Percentiles rank a stretch among this genome's conserved stretches.
phyloP scores from a whole-genome alignment of 148 eudicot genomes.

The Silene conica region DNA sequence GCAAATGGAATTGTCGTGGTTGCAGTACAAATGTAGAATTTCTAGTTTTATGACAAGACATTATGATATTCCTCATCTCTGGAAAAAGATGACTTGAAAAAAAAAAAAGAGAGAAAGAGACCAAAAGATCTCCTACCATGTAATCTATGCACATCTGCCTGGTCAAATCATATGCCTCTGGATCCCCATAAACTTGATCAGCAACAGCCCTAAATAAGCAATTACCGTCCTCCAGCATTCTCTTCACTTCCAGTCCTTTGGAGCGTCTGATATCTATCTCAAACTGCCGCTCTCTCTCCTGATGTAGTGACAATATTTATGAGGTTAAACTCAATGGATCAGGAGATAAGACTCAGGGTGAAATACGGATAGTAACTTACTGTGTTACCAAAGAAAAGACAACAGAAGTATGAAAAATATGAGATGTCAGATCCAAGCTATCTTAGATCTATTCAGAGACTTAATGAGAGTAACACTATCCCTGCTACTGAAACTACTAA shows the following conservation, averaged over 20 bases:
- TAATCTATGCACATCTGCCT: slow-evolving; percentile 99
- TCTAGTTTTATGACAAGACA: background rate
- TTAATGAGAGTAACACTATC: background rate
- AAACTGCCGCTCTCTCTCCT: slow-evolving; percentile 94
- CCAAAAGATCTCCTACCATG: slow-evolving; percentile 49
- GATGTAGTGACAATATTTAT: slow-evolving; percentile 20
- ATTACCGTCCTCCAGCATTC: slow-evolving; percentile 94
- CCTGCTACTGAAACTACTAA: background rate
- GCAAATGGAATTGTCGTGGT: background rate
- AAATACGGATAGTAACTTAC: background rate
- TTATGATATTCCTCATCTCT: background rate
- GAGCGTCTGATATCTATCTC: slow-evolving; percentile 81
- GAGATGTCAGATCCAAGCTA: background rate
- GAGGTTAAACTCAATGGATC: background rate
- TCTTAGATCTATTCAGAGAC: background rate
- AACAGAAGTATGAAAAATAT: background rate
- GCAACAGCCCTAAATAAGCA: slow-evolving; percentile 99
- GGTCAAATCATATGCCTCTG: slow-evolving; percentile 79
- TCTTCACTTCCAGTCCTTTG: slow-evolving; percentile 85
- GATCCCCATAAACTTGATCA: slow-evolving; percentile 97
- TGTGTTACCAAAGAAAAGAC: too few relatives aligned
- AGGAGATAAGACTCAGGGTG: background rate
- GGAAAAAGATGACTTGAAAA: background rate
- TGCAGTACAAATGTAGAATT: background rate
- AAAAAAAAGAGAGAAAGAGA: background rate